Base-by-base conservation (phyloP, 1,284 basidiomycete species). In the Naganishia liquefaciens region DNA sequence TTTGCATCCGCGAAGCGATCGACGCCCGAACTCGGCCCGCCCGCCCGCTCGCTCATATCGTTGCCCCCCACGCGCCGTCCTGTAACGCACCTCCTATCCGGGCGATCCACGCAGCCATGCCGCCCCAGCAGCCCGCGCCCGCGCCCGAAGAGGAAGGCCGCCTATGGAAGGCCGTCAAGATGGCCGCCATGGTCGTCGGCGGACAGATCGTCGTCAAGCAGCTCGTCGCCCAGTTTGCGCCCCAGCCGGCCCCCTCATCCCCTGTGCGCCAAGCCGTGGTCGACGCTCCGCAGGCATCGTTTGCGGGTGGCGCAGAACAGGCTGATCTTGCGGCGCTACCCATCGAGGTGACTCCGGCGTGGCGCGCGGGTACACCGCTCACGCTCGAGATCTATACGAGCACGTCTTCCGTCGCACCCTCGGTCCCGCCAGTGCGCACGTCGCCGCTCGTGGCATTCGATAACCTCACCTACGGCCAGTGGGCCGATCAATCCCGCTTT, bases 401-500 rank as follows among this genome's bases (percentile, higher is more conserved):
- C 13, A n/a, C 25, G n/a, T 60, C 55, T 11, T 10, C 44, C 5
- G 6, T 2, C 19, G 37, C 44, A 4, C 55, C 55, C 25, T 57
- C 54, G 30, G 28, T 21, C 11, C 6, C 27, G n/a, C 51, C 51
- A 19, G 28, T 3, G 19, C 3, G 4, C 4, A 85, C 53, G 82
- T 79, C 58, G 76, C 77, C 40, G 77, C 90, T 30, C 88, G 89
- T 6, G 82, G 82, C 66, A 86, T 90, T 64, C 28, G 81, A 88
- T 49, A 88, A 89, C 70, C 84, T 97, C 55, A 88, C 86, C 0
- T 93, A 88, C 71, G 91, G 91, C 42, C 84, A 91, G 71, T 93
- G 86, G 84, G 88, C 92, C 62, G 77, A 83, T 37, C 55, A 60
- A 39, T 47, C 46, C 19, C 81, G 88, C 54, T 82, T 82, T 6